These are phyloP conservation scores for Xanthoconium purpureum DNA, from an alignment of 768 basidiomycete species.

Conservation along the genomic window DNA sequence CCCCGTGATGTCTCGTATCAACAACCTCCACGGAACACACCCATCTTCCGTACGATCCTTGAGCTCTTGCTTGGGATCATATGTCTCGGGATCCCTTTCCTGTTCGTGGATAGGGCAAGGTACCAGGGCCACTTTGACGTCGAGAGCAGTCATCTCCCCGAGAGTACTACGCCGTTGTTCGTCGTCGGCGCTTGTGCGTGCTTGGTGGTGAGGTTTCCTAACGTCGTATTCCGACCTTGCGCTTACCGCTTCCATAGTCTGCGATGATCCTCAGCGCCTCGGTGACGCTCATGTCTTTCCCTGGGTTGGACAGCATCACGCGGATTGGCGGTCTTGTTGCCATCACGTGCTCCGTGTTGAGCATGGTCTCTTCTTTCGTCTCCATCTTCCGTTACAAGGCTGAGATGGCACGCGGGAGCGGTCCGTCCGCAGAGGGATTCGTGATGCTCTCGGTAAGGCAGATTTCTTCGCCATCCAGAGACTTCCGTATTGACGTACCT, in stretches of 20 bases:
- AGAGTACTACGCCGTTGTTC: conserved; percentile 54
- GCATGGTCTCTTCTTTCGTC: conserved; percentile 66
- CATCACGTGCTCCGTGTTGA: conserved; percentile 63
- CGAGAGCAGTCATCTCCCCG: conserved; percentile 48
- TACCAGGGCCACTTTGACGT: conserved; percentile 52
- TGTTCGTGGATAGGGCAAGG: conserved; percentile 57
- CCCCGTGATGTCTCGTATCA: conserved; percentile 47
- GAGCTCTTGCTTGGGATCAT: conserved; percentile 61
- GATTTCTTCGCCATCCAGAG: neutral
- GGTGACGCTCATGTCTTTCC: conserved; percentile 77
- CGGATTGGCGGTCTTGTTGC: conserved; percentile 66
- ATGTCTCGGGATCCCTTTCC: conserved; percentile 76
- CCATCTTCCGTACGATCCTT: conserved; percentile 47
- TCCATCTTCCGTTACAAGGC: conserved; percentile 69
- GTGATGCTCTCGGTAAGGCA: conserved; percentile 47
- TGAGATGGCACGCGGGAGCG: conserved; percentile 53
- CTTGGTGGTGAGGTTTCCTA: conserved; percentile 49
- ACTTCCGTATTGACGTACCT: neutral
- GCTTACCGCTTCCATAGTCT: conserved; percentile 44
- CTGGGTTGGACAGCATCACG: conserved; percentile 63
- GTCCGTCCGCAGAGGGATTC: conserved; percentile 51
- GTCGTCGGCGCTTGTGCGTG: conserved; percentile 64
- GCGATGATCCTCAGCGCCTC: conserved; percentile 79
- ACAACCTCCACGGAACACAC: conserved; percentile 27
- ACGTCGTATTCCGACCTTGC: neutral